Conservation (phyloP, 176 grass and related monocot genomes). For the Paspalum vaginatum region DNA sequence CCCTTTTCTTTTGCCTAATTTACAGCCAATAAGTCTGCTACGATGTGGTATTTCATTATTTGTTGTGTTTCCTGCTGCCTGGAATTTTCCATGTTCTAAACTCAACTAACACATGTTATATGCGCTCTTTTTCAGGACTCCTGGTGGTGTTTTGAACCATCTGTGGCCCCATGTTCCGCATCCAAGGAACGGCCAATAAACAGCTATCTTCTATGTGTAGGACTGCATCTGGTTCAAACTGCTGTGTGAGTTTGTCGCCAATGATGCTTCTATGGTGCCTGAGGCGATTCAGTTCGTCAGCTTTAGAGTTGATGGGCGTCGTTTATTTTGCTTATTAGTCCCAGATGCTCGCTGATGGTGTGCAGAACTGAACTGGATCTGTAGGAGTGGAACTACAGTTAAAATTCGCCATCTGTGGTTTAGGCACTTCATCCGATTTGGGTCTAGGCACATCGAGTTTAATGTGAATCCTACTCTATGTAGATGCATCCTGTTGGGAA, state of each 20-base stretch:
- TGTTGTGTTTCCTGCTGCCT: neutral
- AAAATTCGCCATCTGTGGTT: slow-evolving; percentile 4
- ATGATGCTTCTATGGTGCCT: slow-evolving; percentile 43
- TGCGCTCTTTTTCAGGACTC: slow-evolving; percentile 26
- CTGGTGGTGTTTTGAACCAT: neutral
- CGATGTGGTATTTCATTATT: neutral
- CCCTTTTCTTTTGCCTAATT: neutral
- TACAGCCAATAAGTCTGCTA: neutral
- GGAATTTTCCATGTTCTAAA: neutral
- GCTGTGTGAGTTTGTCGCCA: neutral
- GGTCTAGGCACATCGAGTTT: neutral
- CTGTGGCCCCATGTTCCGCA: neutral
- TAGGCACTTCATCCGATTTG: slow-evolving; percentile 4
- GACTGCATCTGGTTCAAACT: neutral
- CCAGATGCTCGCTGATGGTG: neutral
- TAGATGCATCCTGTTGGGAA: neutral
- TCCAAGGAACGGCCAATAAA: slow-evolving; percentile 40
- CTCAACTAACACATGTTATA: neutral
- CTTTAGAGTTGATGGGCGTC: neutral
- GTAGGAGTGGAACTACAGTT: neutral
- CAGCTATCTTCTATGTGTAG: slow-evolving; percentile 39
- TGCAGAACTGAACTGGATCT: neutral
- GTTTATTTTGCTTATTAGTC: neutral
- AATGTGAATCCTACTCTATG: slow-evolving; percentile 24
- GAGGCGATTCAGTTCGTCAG: slow-evolving; percentile 32